Evolutionary conservation across 2,329 filamentous ascomycete genomes (phyloP), one percentile per base, ranked within the genome.

Genomic region (Neonectria ditissima): DNA sequence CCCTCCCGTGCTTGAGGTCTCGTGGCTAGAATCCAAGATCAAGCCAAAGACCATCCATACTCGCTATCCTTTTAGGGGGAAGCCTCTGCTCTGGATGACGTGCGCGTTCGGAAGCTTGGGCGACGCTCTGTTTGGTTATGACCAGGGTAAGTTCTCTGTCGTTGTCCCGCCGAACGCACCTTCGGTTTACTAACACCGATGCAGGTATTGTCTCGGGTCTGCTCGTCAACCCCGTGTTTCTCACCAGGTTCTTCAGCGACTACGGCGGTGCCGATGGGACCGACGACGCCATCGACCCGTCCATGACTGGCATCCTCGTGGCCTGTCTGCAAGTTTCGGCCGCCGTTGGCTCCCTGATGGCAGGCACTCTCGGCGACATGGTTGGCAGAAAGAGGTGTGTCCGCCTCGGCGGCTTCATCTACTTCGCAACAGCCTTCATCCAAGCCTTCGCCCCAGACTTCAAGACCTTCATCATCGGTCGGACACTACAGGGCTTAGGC

Each of bases 381-480:
- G 57, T 66, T 14, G 64, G 64, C 26, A 55, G 64, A 22, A 66
- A 64, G 53, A 66, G 50, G 32, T 64, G 56, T 10, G 64, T 66
- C 18, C 56, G 64, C 5, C 18, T 66, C 4, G 64, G 64, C 3
- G 64, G 56, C 5, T 61, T 66, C 57, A 64, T 66, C 43, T 66
- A 66, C 61, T 59, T 66, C 44, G 47, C 55, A n/a, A 64, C 61
- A n/a, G 64, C 64, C 34, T 66, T 66, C 32, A 55, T 66, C 14
- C 64, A 66, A 51, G 54, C 55, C 4, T 66, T 66, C 32, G 64
- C 64, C 22, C 60, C 64, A 5, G 57, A 45, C 22, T 66, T 61
- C 57, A 55, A 54, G 20, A 61, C 60, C 8, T 66, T 66, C 28
- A 18, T 66, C 3, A 24, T 44, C 26, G 61, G 64, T 7, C 53